Evolutionary conservation across 2,329 filamentous ascomycete genomes (phyloP).

Genomic region (Arthrobotrys pseudoclavata): DNA sequence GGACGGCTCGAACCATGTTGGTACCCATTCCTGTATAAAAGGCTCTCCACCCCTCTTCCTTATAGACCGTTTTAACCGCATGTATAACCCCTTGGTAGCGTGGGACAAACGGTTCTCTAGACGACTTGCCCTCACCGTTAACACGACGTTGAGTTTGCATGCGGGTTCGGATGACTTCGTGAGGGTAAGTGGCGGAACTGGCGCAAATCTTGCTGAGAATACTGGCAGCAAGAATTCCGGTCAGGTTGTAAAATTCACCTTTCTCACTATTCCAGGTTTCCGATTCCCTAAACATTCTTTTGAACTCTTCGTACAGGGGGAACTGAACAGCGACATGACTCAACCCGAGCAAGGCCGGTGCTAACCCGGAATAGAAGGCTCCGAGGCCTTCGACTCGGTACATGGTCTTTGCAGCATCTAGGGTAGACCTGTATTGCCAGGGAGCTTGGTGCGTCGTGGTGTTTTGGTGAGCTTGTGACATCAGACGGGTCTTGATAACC

Average conservation of each 20-base stretch:
- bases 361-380: conserved; percentile 95
- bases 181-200: conserved; percentile 94
- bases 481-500: conserved; percentile 98
- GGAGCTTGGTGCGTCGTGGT: conserved; percentile 71
- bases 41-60: conserved; percentile 93
- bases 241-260: conserved; percentile 75
- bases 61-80: conserved; percentile 86
- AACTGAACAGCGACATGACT: conserved; percentile 98
- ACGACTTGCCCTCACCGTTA: conserved; percentile 61
- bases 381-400: conserved; percentile 87
- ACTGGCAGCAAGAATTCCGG: conserved; percentile 87
- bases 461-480: conserved; percentile 84
- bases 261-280: conserved; percentile 71
- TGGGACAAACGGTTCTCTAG: conserved; percentile 60
- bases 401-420: conserved; percentile 96
- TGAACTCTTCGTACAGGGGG: conserved; percentile 93
- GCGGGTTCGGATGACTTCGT: conserved; percentile 93
- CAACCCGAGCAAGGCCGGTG: conserved; percentile 89
- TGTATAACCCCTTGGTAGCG: conserved; percentile 81
- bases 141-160: conserved; percentile 90
- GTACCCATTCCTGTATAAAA: conserved; percentile 98
- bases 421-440: conserved; percentile 91
- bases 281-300: conserved; percentile 92
- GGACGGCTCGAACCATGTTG: conserved; percentile 95
- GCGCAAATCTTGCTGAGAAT: conserved; percentile 95